A percentile compares a stretch with the other conserved stretches of the same genome.
Conservation (phyloP, 371 early-diverging fungal genomes). For the Actinomortierella wolfii region DNA sequence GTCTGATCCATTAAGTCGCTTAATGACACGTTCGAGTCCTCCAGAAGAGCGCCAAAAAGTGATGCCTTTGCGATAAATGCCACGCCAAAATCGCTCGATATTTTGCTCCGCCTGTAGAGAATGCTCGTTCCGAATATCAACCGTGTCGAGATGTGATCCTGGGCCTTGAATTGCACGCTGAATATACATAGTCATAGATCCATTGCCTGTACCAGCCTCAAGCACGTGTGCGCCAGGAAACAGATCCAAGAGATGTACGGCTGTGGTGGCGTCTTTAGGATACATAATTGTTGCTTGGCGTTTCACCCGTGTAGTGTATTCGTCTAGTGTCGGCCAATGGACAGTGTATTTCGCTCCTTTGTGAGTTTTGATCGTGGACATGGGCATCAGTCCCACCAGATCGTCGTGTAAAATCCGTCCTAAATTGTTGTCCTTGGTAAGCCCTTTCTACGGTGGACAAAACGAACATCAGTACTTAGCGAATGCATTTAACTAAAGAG, state of each 20-base stretch:
- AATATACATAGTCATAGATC: conserved; percentile 68
- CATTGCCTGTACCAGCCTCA: conserved; percentile 83
- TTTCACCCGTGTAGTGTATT: conserved; percentile 64
- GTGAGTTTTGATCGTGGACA: conserved; percentile 52
- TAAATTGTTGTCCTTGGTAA: conserved; percentile 22
- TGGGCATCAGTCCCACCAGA: conserved; percentile 56
- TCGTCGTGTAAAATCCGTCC: conserved; percentile 56
- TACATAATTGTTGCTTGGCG: conserved; percentile 76
- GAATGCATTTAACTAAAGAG: too few species aligned
- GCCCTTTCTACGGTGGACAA: conserved; percentile 10
- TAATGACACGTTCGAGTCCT: conserved; percentile 23
- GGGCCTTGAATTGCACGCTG: conserved; percentile 61
- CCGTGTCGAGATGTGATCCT: conserved; percentile 56
- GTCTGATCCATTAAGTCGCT: conserved; percentile 15
- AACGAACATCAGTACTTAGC: too few species aligned
- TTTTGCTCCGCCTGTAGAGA: conserved; percentile 59
- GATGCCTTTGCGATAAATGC: conserved; percentile 53
- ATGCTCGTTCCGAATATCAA: conserved; percentile 61
- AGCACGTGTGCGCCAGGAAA: conserved; percentile 66
- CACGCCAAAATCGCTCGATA: conserved; percentile 61
- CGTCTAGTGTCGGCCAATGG: conserved; percentile 74
- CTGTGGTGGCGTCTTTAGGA: conserved; percentile 75
- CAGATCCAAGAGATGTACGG: conserved; percentile 64
- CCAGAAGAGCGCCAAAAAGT: conserved; percentile 58
- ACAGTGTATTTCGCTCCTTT: conserved; percentile 59